Conservation (phyloP, 768 basidiomycete species). For the Mycena haematopus region DNA sequence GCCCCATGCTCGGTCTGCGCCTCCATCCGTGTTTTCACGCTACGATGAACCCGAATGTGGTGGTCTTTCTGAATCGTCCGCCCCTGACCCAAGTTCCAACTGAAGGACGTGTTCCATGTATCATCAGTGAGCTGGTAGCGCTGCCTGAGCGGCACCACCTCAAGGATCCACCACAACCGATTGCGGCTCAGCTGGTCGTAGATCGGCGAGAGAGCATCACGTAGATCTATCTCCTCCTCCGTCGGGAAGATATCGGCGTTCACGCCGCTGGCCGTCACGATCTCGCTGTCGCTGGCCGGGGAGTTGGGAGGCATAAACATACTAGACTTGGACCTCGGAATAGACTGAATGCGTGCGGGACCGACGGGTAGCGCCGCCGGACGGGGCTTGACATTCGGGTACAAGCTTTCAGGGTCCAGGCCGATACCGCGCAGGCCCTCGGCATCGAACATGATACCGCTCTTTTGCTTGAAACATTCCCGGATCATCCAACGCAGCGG, state of each 20-base stretch:
- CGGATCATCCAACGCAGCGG: constrained; percentile 75
- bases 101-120: constrained; percentile 35
- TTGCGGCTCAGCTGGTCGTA: constrained; percentile 58
- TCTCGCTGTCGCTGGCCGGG: too few species aligned
- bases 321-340: too few species aligned
- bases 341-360: constrained; percentile 31
- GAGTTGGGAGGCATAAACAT: too few species aligned
- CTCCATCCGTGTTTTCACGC: constrained; percentile 61
- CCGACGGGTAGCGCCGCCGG: constrained; percentile 37
- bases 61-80: constrained; percentile 49
- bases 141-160: constrained; percentile 49
- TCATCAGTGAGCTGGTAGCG: constrained; percentile 43
- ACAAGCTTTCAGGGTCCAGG: constrained; percentile 47
- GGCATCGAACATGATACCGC: constrained; percentile 64
- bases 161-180: constrained; percentile 67
- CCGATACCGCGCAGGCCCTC: constrained; percentile 50
- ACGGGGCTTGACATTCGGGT: constrained; percentile 40
- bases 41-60: constrained; percentile 53
- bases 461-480: constrained; percentile 61
- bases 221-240: constrained; percentile 62
- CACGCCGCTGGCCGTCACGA: too few species aligned
- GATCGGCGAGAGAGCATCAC: constrained; percentile 52
- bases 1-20: constrained; percentile 44
- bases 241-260: constrained; percentile 22
- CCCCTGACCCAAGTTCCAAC: constrained; percentile 45